Base-by-base conservation (phyloP, 768 basidiomycete genomes). In the Harrya chromipes region DNA sequence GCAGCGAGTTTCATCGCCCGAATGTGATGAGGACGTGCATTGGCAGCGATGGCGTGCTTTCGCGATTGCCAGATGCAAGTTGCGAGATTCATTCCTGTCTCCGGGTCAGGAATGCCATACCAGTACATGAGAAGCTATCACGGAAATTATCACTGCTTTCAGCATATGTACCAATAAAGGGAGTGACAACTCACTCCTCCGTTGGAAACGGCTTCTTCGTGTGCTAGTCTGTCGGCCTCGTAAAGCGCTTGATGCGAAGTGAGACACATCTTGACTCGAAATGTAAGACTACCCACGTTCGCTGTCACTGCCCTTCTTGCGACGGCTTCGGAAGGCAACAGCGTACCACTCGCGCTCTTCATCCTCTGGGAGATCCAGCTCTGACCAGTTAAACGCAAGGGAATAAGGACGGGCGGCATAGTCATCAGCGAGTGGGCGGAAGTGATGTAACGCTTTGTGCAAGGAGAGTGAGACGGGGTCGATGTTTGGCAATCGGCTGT, bases 1-100 rank as follows among this genome's bases (percentile, higher is more conserved):
- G 79, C 80, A 0, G 95, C 87, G 5, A 95, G 80, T 52, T 74
- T 79, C 84, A 91, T 91, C 2, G 94, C 95, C 34, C 76, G 76
- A 47, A 86, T 77, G 60, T 97, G 95, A 49, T 86, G 77, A 13
- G 90, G 91, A 6, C 84, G 79, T 0, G 82, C 80, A 56, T 83
- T 91, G 1, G 94, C 94, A 4, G 82, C 83, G 23, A 84, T 70
- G 4, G 94, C 95, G 53, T 93, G 87, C 56, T 79, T 78, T 6
- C 94, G 83, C 36, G 87, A 90, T 70, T 88, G 85, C 94, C 95
- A 98, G 36, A 98, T 86, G 71, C 94, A 97, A 16, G 94, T 97
- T 8, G 94, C 93, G 46, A 97, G 81, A 67, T 97, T 97, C 70
- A 88, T 74, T 2, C 92, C 84, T 0, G 88, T 87, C 33, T 74